Conservation (phyloP, 371 early-diverging fungal species). For the Mucor indicus region DNA sequence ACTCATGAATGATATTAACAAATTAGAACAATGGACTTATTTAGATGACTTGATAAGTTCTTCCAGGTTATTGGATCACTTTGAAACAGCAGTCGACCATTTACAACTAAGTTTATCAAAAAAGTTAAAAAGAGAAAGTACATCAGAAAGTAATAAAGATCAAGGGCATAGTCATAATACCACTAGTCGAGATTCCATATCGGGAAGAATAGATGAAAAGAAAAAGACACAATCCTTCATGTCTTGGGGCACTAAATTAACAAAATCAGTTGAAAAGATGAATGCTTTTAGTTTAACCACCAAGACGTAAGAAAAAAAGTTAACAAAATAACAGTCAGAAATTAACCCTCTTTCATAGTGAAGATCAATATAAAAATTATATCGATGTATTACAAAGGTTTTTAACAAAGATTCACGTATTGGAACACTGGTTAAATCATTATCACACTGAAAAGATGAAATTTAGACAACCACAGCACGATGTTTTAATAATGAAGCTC, state of each 20-base stretch:
- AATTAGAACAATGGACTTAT: constrained; percentile 36
- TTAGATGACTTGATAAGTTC: constrained; percentile 32
- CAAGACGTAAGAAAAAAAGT: constrained; percentile 28
- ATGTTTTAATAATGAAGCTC: constrained; percentile 28
- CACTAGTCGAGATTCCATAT: constrained; percentile 11
- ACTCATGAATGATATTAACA: constrained; percentile 27
- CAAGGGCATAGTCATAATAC: not conserved
- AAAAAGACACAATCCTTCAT: constrained; percentile 31
- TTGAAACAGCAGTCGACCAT: constrained; percentile 35
- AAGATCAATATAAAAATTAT: constrained; percentile 45
- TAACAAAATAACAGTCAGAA: no score
- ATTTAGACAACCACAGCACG: constrained; percentile 23
- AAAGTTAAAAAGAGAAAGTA: constrained; percentile 36
- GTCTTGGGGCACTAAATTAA: constrained; percentile 48
- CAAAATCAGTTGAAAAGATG: constrained; percentile 53
- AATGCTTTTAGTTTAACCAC: constrained; percentile 50
- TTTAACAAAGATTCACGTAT: constrained; percentile 34
- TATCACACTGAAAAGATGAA: constrained; percentile 23
- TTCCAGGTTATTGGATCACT: constrained; percentile 24
- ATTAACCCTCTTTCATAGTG: constrained; percentile 21
- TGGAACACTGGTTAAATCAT: constrained; percentile 39
- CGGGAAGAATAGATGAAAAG: constrained; percentile 4
- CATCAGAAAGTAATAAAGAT: not conserved
- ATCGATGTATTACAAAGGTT: constrained; percentile 36
- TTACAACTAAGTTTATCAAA: constrained; percentile 34